phyloP scores from a whole-genome alignment of 1,284 basidiomycete genomes.

The Phellopilus nigrolimitatus region DNA sequence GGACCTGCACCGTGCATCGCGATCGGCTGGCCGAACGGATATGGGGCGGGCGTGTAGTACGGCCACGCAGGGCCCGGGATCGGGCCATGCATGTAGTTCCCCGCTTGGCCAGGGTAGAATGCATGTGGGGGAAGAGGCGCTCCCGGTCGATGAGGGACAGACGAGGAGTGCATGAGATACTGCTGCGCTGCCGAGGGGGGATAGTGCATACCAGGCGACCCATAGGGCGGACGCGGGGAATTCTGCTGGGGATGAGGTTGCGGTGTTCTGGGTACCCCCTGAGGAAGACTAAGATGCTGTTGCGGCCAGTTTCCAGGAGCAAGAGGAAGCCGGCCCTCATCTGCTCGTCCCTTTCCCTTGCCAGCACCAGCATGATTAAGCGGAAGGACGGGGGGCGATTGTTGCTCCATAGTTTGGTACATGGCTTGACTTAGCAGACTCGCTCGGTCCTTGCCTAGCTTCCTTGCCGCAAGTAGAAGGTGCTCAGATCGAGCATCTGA shows the following conservation, averaged over 20 bases:
- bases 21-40: constrained; percentile 7
- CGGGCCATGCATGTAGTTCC: too few relatives aligned
- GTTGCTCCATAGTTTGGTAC: constrained; percentile 2
- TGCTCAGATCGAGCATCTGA: constrained; percentile 59
- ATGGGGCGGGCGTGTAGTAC: constrained; percentile 6
- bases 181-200: background rate
- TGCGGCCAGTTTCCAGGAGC: background rate
- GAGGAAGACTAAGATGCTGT: background rate
- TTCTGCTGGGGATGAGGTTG: background rate
- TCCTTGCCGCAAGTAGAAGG: constrained; percentile 52
- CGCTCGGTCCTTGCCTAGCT: constrained; percentile 49
- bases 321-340: background rate
- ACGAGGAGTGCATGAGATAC: constrained; percentile 1
- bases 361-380: background rate
- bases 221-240: background rate
- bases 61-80: constrained; percentile 13
- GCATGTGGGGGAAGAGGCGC: constrained; percentile 6
- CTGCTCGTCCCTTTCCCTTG: constrained; percentile 1
- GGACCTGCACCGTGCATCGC: background rate
- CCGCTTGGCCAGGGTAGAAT: constrained; percentile 4
- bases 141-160: constrained; percentile 1
- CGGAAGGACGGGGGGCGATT: background rate
- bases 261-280: background rate
- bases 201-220: background rate
- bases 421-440: constrained; percentile 9